Evolutionary conservation across 228 moss, liverwort and hornwort species (phyloP), one percentile per base, ranked within the genome.

Genomic region (Sphagnum magellanicum): DNA sequence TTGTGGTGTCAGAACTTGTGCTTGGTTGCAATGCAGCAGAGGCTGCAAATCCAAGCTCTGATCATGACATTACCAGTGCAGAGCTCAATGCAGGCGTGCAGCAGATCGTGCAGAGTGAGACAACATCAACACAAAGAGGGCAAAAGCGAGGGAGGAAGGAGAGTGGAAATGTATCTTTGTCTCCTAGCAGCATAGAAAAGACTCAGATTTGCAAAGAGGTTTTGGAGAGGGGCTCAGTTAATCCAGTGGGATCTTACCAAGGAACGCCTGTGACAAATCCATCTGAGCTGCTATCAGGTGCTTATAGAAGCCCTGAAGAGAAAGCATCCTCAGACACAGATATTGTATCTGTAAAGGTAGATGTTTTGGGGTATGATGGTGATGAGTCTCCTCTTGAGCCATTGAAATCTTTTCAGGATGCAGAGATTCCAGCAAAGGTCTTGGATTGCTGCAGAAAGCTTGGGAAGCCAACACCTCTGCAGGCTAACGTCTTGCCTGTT

Each of bases 401-500:
- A 4, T 68, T 81, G 8, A 79, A 79, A 8, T 77, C 84, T 61
- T 91, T 88, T 63, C 71, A 81, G 50, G 71, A 84, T 47, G 78
- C 88, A n/a, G 77, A 75, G 9, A 80, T 88, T 13, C 72, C 81
- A 14, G 75, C 61, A 63, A 79, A 71, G 64, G 65, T 91, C 4
- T 74, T 87, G 67, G 84, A 84, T 49, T 88, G 88, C 77, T 91
- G 89, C 69, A 79, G 72, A 68, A 52, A 65, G 52, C 82, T 91
- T 61, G 73, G 72, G 51, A 84, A 81, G 69, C 91, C 91, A 5
- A 83, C 82, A 59, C 82, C 88, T 17, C 82, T 91, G 16, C 88
- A 91, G 75, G 75, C 88, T 1, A 72, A 88, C 75, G 73, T 86
- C 11, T 81, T 86, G 87, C 91, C 91, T 17, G 86, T 91, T 68